phyloP scores from a whole-genome alignment of 352 stramenopile species.

The Phytopythium ostracodes region DNA sequence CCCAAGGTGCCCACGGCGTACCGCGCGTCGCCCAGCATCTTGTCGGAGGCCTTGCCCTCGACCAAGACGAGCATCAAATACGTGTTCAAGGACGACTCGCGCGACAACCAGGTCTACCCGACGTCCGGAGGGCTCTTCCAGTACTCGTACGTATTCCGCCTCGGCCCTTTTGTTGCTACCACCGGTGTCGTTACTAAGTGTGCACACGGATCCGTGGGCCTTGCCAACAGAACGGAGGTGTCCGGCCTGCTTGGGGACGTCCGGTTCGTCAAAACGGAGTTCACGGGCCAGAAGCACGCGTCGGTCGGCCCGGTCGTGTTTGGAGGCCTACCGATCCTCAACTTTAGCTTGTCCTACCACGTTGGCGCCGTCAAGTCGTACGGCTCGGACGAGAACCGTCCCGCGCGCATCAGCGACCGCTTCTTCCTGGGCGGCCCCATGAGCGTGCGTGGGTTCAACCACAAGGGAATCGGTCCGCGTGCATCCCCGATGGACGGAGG shows the following conservation, averaged over 20 bases:
- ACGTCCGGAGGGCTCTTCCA: slow-evolving; percentile 88
- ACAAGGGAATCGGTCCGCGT: slow-evolving; percentile 87
- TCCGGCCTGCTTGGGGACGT: slow-evolving; percentile 85
- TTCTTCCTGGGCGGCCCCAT: slow-evolving; percentile 90
- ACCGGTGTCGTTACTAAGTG: neutral
- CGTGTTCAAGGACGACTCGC: slow-evolving; percentile 88
- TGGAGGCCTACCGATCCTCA: slow-evolving; percentile 62
- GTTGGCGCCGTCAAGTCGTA: slow-evolving; percentile 80
- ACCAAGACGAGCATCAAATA: slow-evolving; percentile 92
- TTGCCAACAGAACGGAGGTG: slow-evolving; percentile 68
- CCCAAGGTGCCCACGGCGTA: slow-evolving; percentile 86
- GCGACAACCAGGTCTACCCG: slow-evolving; percentile 85
- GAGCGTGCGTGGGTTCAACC: slow-evolving; percentile 88
- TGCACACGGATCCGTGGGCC: neutral
- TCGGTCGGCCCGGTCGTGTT: slow-evolving; percentile 58
- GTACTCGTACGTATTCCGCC: slow-evolving; percentile 47
- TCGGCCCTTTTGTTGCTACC: neutral
- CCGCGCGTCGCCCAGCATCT: slow-evolving; percentile 85
- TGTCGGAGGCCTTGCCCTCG: slow-evolving; percentile 87
- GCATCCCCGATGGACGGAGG: slow-evolving; percentile 85
- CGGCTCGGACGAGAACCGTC: slow-evolving; percentile 60
- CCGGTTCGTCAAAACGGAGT: slow-evolving; percentile 86
- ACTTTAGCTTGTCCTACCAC: slow-evolving; percentile 78
- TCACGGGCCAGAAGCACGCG: slow-evolving; percentile 82
- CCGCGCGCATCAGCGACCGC: slow-evolving; percentile 87